A percentile compares a stretch with the other conserved stretches of the same genome.
These are phyloP conservation scores for Pulveroboletus sp. DNA, from an alignment of 768 basidiomycete species.

Conservation along the genomic window DNA sequence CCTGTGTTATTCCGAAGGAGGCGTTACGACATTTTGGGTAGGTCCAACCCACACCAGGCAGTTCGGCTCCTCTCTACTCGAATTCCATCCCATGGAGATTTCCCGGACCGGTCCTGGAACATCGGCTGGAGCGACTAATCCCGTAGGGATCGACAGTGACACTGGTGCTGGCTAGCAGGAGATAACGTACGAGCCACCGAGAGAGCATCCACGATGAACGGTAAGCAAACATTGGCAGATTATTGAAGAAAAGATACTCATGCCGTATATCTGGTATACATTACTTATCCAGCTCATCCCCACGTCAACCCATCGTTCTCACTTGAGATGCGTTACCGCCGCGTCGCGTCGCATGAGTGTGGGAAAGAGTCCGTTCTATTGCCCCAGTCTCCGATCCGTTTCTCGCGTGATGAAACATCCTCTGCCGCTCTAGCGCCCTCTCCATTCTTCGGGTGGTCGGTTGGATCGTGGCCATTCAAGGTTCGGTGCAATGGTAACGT, in stretches of 20 bases:
- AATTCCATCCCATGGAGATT: background rate
- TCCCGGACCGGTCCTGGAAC: background rate
- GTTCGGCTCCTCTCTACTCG: background rate
- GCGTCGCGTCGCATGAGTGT: background rate
- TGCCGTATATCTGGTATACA: too few species aligned
- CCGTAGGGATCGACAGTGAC: background rate
- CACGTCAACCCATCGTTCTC: background rate
- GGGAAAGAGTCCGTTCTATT: slow-evolving; percentile 7
- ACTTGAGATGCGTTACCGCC: background rate
- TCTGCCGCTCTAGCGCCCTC: too few species aligned
- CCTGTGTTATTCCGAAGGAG: slow-evolving; percentile 6
- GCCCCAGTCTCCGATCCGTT: background rate
- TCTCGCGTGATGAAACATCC: too few species aligned
- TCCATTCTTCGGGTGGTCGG: too few species aligned
- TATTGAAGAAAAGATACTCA: too few species aligned
- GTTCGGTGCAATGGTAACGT: background rate
- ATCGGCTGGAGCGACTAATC: background rate
- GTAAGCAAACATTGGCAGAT: background rate
- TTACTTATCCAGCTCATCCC: background rate
- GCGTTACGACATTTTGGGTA: background rate
- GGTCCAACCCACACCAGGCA: background rate
- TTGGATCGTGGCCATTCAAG: too few species aligned
- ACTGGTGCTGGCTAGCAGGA: background rate
- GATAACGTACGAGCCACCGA: background rate
- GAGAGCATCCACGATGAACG: background rate